Percentiles rank a stretch among this genome's conserved stretches.
Conservation (phyloP, 192 early-diverging fungal genomes). For the Umbelopsis isabellina region DNA sequence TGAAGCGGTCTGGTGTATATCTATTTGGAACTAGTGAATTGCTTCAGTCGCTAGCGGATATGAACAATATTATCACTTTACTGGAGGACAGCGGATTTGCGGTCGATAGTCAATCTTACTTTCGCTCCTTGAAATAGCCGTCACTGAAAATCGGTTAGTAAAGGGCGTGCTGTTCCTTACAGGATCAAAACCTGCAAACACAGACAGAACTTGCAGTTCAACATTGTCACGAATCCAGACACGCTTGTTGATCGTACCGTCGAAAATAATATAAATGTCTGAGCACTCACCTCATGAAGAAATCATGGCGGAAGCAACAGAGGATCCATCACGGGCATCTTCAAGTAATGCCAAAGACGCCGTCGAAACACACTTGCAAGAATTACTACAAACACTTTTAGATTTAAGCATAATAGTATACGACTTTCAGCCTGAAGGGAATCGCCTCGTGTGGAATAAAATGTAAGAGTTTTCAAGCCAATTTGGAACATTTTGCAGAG, state of each 20-base stretch:
- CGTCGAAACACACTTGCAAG: constrained; percentile 48
- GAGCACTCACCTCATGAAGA: constrained; percentile 3
- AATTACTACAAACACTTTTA: constrained; percentile 49
- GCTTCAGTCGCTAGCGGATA: too few species aligned
- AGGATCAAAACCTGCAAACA: neutral
- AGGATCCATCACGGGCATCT: neutral
- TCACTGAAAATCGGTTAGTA: too few species aligned
- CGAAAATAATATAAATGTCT: too few species aligned
- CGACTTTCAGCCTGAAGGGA: constrained; percentile 54
- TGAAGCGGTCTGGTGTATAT: too few species aligned
- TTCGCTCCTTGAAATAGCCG: too few species aligned
- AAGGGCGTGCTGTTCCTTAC: too few species aligned
- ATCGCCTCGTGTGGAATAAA: constrained; percentile 52
- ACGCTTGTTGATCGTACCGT: too few species aligned
- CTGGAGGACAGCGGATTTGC: too few species aligned
- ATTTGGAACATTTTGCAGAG: neutral
- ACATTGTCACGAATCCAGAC: neutral
- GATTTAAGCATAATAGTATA: constrained; percentile 59
- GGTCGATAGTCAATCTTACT: too few species aligned
- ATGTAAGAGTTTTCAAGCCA: constrained; percentile 35
- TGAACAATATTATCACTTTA: too few species aligned
- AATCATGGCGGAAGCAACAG: neutral
- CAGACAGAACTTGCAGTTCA: neutral
- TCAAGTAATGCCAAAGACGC: constrained; percentile 9
- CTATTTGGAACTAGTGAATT: too few species aligned